These are phyloP conservation scores for Colletotrichum liriopes DNA, from an alignment of 2,329 filamentous ascomycete species.

Conservation along the genomic window DNA sequence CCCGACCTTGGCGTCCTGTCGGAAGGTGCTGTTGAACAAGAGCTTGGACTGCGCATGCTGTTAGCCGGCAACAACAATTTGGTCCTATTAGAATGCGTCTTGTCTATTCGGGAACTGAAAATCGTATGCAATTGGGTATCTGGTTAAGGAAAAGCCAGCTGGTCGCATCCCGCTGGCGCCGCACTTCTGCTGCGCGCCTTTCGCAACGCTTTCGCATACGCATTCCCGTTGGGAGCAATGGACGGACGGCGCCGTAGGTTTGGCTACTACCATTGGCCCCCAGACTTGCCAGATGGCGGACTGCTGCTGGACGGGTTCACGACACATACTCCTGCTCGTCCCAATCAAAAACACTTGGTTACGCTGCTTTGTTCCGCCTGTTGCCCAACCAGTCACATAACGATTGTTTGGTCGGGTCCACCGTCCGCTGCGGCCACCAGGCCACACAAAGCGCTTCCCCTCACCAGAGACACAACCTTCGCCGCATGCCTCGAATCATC, in stretches of 20 bases:
- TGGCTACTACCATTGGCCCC: constrained; percentile 53
- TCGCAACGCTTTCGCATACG: constrained; percentile 34
- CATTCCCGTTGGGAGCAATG: constrained; percentile 42
- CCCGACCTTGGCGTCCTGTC: constrained; percentile 4
- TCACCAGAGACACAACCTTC: constrained; percentile 26
- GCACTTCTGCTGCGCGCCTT: constrained; percentile 18
- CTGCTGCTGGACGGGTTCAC: constrained; percentile 59
- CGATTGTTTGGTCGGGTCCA: constrained; percentile 32
- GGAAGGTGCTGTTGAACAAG: neutral
- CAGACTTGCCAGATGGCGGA: constrained; percentile 63
- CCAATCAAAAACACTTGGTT: constrained; percentile 28
- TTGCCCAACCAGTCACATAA: constrained; percentile 31
- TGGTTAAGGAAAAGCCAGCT: constrained; percentile 23
- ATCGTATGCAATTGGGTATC: constrained; percentile 23
- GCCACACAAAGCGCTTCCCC: constrained; percentile 35
- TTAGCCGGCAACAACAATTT: neutral
- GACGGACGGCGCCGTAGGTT: constrained; percentile 33
- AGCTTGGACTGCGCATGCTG: neutral
- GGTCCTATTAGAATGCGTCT: constrained; percentile 13
- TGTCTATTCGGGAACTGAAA: constrained; percentile 35
- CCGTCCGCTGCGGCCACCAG: constrained; percentile 37
- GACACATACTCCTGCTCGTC: constrained; percentile 31
- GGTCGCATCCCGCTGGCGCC: constrained; percentile 23
- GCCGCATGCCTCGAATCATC: constrained; percentile 38
- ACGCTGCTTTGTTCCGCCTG: constrained; percentile 28